Evolutionary conservation across 345 rosid genomes (phyloP).

Genomic region (Citrus sinensis): DVS_A1.0 CM039162.1:31600501-31601000

Average conservation of each 20-base stretch:
- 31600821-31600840: neutral
- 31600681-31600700: neutral
- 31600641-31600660: neutral
- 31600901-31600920: conserved; percentile 72
- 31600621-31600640: neutral
- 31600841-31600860: no score
- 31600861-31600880: neutral
- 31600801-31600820: neutral
- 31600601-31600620: neutral
- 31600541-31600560: neutral
- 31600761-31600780: neutral
- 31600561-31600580: neutral
- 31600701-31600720: neutral
- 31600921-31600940: conserved; percentile 97
- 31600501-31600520: no score
- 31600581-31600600: neutral
- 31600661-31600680: neutral
- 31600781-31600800: neutral
- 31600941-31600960: conserved; percentile 97
- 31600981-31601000: conserved; percentile 81
- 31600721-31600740: neutral
- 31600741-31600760: neutral
- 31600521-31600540: no score
- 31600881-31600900: neutral
- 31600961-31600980: conserved; percentile 81